Percentiles rank a stretch among this genome's conserved stretches.
Conservation (phyloP, 2,329 filamentous ascomycete genomes). For the Akanthomyces uredinophilus region DNA sequence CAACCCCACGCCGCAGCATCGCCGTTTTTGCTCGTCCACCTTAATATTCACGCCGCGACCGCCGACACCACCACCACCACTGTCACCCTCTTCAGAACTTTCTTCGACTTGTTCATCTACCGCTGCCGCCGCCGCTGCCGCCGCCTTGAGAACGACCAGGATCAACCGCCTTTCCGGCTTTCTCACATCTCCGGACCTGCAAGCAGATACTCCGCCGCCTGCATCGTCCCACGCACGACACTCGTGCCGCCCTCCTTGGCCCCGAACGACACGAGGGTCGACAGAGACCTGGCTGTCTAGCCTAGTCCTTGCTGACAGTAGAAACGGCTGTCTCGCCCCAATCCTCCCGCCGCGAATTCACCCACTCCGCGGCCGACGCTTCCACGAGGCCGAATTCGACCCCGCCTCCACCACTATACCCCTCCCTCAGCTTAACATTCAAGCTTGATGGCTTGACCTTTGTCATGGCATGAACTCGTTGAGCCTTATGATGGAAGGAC, state of each 20-base stretch:
- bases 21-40: constrained; percentile 10
- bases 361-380: neutral
- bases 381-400: neutral
- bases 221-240: neutral
- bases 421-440: neutral
- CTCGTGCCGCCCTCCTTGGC: neutral
- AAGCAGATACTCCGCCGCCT: constrained; percentile 1
- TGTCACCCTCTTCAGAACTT: too few species aligned
- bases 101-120: too few species aligned
- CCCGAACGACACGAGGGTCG: neutral
- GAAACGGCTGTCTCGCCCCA: neutral
- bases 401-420: constrained; percentile 10
- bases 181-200: neutral
- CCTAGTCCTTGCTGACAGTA: neutral
- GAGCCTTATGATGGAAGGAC: constrained; percentile 10
- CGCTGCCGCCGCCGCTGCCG: too few species aligned
- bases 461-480: constrained; percentile 11
- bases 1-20: constrained; percentile 10
- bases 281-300: neutral
- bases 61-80: neutral
- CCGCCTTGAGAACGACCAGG: neutral
- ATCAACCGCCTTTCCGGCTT: neutral
- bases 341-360: neutral
- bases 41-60: neutral
- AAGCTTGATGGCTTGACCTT: constrained; percentile 2